Evolutionary conservation across 805 yeast genomes (phyloP).

Genomic region (Ogataea pilisensis): DNA sequence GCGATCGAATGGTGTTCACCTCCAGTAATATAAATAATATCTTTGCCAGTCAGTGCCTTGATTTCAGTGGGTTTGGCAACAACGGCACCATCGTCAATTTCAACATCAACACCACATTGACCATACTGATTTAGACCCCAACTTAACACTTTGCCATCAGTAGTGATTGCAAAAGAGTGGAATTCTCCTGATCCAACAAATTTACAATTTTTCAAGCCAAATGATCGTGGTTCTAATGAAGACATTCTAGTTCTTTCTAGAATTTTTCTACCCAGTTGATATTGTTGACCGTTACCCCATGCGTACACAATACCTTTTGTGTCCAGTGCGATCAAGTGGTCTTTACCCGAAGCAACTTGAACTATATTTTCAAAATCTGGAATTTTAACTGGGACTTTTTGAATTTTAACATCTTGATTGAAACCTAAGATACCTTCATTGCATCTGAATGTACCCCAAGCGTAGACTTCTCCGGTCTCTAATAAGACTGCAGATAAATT

Average conservation of each 20-base stretch:
- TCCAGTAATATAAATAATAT: slow-evolving; percentile 65
- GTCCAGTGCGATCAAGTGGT: slow-evolving; percentile 83
- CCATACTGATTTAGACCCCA: slow-evolving; percentile 99
- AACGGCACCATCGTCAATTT: slow-evolving; percentile 80
- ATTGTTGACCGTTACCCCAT: slow-evolving; percentile 97
- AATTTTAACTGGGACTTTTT: slow-evolving; percentile 63
- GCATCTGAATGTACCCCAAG: slow-evolving; percentile 97
- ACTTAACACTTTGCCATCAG: slow-evolving; percentile 63
- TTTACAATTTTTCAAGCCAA: slow-evolving; percentile 75
- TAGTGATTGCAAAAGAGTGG: slow-evolving; percentile 89
- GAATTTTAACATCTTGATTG: slow-evolving; percentile 57
- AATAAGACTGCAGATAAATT: slow-evolving; percentile 79
- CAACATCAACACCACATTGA: slow-evolving; percentile 82
- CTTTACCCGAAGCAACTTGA: slow-evolving; percentile 89
- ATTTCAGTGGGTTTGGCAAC: slow-evolving; percentile 75
- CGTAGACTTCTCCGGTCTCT: slow-evolving; percentile 82
- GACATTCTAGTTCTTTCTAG: slow-evolving; percentile 71
- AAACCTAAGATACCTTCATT: slow-evolving; percentile 91
- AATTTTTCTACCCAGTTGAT: slow-evolving; percentile 84
- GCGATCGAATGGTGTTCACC: slow-evolving; percentile 95
- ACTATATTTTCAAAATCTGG: slow-evolving; percentile 61
- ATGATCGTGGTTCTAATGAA: slow-evolving; percentile 74
- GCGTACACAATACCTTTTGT: slow-evolving; percentile 83
- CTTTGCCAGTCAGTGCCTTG: slow-evolving; percentile 53
- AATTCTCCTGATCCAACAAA: slow-evolving; percentile 91